Evolutionary conservation across 257 asterid species (phyloP).

Genomic region (Eucommia ulmoides): DNA sequence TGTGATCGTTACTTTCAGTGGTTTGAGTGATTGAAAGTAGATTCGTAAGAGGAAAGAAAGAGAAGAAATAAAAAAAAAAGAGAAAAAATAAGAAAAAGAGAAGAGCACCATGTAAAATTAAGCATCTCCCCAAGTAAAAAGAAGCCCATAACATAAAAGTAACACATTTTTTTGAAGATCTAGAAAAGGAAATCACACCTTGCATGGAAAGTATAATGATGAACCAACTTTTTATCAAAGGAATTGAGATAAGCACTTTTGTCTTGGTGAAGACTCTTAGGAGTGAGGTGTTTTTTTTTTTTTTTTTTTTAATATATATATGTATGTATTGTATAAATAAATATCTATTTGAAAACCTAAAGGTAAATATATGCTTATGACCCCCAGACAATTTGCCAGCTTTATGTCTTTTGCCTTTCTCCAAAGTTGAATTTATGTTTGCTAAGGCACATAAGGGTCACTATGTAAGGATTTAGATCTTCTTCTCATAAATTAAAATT

Average conservation of each 20-base stretch:
- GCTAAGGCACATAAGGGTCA: too few species aligned
- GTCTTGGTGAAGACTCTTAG: background rate
- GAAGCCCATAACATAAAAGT: background rate
- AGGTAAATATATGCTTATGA: background rate
- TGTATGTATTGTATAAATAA: too few species aligned
- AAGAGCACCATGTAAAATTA: background rate
- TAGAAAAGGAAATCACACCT: background rate
- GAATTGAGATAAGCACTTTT: background rate
- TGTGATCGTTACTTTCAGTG: background rate
- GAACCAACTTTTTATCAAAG: constrained; percentile 1
- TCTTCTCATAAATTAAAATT: too few species aligned
- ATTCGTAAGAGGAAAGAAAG: too few species aligned
- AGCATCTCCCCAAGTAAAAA: background rate
- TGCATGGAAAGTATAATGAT: constrained; percentile 1
- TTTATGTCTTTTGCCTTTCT: constrained; percentile 3
- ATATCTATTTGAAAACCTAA: background rate
- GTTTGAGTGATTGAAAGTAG: background rate
- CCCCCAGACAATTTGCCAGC: background rate
- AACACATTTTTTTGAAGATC: background rate
- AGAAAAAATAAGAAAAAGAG: too few species aligned
- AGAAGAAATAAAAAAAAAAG: too few species aligned
- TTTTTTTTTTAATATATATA: too few species aligned
- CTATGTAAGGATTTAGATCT: too few species aligned
- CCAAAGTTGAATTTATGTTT: background rate
- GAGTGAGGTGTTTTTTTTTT: background rate